phyloP scores from a whole-genome alignment of 1,284 basidiomycete genomes.

The Cerrena zonata region DNA sequence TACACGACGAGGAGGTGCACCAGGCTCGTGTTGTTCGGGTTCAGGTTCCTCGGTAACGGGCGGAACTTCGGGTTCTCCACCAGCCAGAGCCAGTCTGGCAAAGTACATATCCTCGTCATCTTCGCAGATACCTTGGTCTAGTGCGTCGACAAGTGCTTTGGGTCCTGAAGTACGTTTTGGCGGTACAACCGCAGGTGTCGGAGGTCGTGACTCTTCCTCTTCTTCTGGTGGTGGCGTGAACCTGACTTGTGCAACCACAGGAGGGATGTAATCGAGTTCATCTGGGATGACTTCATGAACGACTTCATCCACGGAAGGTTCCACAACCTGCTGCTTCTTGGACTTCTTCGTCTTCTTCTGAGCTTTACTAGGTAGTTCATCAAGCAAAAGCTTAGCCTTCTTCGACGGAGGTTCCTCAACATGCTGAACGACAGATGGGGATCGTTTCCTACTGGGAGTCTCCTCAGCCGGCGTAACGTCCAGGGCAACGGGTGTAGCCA shows the following conservation, averaged over 20 bases:
- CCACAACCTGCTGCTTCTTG: slow-evolving; percentile 34
- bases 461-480: slow-evolving; percentile 8
- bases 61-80: slow-evolving; percentile 24
- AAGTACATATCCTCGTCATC: slow-evolving; percentile 94
- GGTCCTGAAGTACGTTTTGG: slow-evolving; percentile 22
- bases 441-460: slow-evolving; percentile 21
- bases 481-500: slow-evolving; percentile 9
- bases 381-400: slow-evolving; percentile 25
- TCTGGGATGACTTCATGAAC: slow-evolving; percentile 51
- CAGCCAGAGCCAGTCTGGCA: slow-evolving; percentile 60
- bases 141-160: slow-evolving; percentile 56
- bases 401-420: slow-evolving; percentile 30
- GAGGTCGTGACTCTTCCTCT: slow-evolving; percentile 32
- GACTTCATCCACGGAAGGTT: slow-evolving; percentile 26
- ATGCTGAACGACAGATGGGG: slow-evolving; percentile 23
- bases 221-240: slow-evolving; percentile 32
- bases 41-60: slow-evolving; percentile 4
- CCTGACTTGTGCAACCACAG: slow-evolving; percentile 45
- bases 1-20: slow-evolving; percentile 43
- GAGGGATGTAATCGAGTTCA: slow-evolving; percentile 43
- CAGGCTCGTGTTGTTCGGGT: neutral
- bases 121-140: slow-evolving; percentile 57
- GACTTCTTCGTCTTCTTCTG: slow-evolving; percentile 32
- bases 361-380: slow-evolving; percentile 20
- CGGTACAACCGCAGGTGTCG: slow-evolving; percentile 32